Percentiles rank a stretch among this genome's conserved stretches.
These are phyloP conservation scores for Chenopodium formosanum DNA, from an alignment of 148 eudicot genomes.

Conservation along the genomic window DNA sequence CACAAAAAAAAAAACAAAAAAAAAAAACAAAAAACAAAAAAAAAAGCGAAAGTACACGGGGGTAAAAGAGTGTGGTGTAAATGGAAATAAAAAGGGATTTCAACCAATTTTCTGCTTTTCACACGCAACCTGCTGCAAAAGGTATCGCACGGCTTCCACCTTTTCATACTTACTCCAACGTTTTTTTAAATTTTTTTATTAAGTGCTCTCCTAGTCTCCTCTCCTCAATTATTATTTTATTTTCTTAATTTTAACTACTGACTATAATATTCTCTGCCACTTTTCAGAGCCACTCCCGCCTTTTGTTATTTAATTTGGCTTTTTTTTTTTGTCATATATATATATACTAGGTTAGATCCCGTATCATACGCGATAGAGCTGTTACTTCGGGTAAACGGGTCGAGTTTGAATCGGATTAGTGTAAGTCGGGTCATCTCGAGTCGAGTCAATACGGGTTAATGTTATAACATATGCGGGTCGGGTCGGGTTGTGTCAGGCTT, in stretches of 20 bases:
- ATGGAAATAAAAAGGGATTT: background rate
- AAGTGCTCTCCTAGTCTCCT: background rate
- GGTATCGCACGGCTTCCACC: constrained; percentile 46
- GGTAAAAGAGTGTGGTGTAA: constrained; percentile 18
- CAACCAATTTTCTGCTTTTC: constrained; percentile 44
- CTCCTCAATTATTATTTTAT: constrained; percentile 9
- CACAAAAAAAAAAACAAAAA: no score
- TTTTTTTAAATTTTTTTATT: background rate
- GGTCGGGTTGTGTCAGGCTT: no score
- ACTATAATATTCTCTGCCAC: constrained; percentile 25
- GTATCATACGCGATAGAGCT: no score
- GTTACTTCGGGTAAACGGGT: no score
- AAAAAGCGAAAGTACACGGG: constrained; percentile 15
- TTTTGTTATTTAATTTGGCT: background rate
- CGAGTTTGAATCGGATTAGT: no score
- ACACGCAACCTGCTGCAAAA: constrained; percentile 49
- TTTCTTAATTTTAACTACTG: background rate
- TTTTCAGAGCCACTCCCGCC: constrained; percentile 25
- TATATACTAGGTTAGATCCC: no score
- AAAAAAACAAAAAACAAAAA: no score
- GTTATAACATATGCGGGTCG: no score
- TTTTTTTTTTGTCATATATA: background rate
- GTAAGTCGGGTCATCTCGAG: no score
- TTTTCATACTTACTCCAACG: constrained; percentile 45
- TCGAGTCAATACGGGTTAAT: no score